Conservation (phyloP, 1,139 yeast species). For the Schwanniomyces etchellsii region DNA sequence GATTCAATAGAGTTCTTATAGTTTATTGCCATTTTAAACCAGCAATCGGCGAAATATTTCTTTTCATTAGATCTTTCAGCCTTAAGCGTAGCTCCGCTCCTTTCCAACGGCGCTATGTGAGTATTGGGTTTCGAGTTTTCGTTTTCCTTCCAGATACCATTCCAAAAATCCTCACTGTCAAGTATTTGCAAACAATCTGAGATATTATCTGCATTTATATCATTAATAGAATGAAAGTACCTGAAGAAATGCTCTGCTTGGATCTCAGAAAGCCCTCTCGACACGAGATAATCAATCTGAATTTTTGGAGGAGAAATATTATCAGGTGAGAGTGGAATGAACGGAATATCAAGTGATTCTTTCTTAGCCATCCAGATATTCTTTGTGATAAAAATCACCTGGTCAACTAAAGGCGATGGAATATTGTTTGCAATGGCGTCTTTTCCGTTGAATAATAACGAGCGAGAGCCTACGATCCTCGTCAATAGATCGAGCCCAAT, state of each 20-base stretch:
- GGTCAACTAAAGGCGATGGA: slow-evolving; percentile 27
- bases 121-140: slow-evolving; percentile 7
- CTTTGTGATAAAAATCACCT: slow-evolving; percentile 29
- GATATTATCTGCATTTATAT: slow-evolving; percentile 15
- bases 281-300: slow-evolving; percentile 41
- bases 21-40: slow-evolving; percentile 43
- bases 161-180: slow-evolving; percentile 20
- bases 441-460: slow-evolving; percentile 2
- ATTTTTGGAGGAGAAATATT: slow-evolving; percentile 49
- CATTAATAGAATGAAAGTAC: slow-evolving; percentile 16
- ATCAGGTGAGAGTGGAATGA: slow-evolving; percentile 41
- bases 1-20: slow-evolving; percentile 47
- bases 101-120: background rate
- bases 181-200: slow-evolving; percentile 22
- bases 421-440: slow-evolving; percentile 12
- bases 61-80: slow-evolving; percentile 24
- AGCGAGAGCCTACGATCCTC: slow-evolving; percentile 17
- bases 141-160: slow-evolving; percentile 6
- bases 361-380: slow-evolving; percentile 22
- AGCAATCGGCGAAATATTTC: slow-evolving; percentile 34
- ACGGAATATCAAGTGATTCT: slow-evolving; percentile 23
- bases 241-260: slow-evolving; percentile 37
- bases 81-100: slow-evolving; percentile 8
- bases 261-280: slow-evolving; percentile 37
- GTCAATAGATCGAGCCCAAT: slow-evolving; percentile 31